phyloP scores from a whole-genome alignment of 2,329 filamentous ascomycete species.

The Diplocarpon rosae region DNA sequence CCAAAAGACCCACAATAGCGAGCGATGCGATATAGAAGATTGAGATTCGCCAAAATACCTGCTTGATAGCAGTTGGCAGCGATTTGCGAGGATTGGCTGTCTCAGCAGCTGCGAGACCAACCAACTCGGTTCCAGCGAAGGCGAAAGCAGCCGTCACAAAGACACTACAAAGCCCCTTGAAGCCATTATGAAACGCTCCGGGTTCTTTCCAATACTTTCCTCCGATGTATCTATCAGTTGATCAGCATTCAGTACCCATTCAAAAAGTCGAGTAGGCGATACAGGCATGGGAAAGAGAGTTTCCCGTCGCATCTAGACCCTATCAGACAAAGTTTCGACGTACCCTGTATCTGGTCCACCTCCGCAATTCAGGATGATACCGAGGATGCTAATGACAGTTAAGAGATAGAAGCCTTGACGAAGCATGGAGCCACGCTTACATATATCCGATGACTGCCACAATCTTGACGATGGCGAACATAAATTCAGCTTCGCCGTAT shows the following conservation, averaged over 20 bases:
- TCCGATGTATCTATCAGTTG: slow-evolving; percentile 47
- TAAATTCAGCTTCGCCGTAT: slow-evolving; percentile 83
- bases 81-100: slow-evolving; percentile 71
- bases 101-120: slow-evolving; percentile 67
- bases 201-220: slow-evolving; percentile 66
- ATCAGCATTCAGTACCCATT: too few species aligned
- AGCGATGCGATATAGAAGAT: slow-evolving; percentile 84
- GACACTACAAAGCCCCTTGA: slow-evolving; percentile 71
- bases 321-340: too few species aligned
- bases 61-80: slow-evolving; percentile 78
- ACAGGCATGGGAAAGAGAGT: too few species aligned
- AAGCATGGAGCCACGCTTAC: slow-evolving; percentile 34
- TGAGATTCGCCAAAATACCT: slow-evolving; percentile 89
- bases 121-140: slow-evolving; percentile 65
- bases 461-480: slow-evolving; percentile 80
- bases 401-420: slow-evolving; percentile 4
- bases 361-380: slow-evolving; percentile 75
- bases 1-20: slow-evolving; percentile 68
- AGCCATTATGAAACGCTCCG: slow-evolving; percentile 75
- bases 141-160: slow-evolving; percentile 69
- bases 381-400: slow-evolving; percentile 52
- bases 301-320: too few species aligned
- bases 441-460: slow-evolving; percentile 81
- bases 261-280: too few species aligned
- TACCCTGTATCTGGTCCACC: slow-evolving; percentile 60